Conservation (phyloP, 1,284 basidiomycete genomes). For the Moesziomyces globuligerus region DNA sequence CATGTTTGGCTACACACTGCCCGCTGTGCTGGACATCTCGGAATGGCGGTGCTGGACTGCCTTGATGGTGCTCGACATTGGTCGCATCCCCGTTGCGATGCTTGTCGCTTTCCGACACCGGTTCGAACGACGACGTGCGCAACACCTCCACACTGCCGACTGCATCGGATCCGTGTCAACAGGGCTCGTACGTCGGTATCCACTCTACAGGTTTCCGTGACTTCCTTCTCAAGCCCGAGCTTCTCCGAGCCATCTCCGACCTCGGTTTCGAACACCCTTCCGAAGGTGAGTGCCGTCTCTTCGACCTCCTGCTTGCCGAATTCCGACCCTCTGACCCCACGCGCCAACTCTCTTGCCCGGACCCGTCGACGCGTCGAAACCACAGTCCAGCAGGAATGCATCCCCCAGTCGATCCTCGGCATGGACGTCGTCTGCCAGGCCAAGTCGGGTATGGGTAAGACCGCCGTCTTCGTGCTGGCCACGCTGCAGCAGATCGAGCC, state of each 20-base stretch:
- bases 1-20: neutral
- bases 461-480: slow-evolving; percentile 97
- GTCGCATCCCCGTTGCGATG: too few relatives aligned
- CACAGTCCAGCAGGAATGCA: slow-evolving; percentile 98
- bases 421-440: slow-evolving; percentile 99
- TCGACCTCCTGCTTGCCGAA: neutral
- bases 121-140: too few relatives aligned
- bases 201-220: slow-evolving; percentile 72
- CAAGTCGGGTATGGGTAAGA: slow-evolving; percentile 99
- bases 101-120: too few relatives aligned
- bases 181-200: slow-evolving; percentile 67
- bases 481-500: slow-evolving; percentile 98
- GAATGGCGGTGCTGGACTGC: too few relatives aligned
- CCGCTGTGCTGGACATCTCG: too few relatives aligned
- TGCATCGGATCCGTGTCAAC: slow-evolving; percentile 8
- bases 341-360: neutral
- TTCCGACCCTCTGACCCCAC: neutral
- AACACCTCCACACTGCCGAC: neutral
- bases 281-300: slow-evolving; percentile 77
- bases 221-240: slow-evolving; percentile 95
- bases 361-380: neutral
- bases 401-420: slow-evolving; percentile 97
- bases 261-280: slow-evolving; percentile 99
- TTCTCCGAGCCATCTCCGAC: slow-evolving; percentile 97
- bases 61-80: too few relatives aligned